These are phyloP conservation scores for Ramaria sp. DNA, from an alignment of 768 basidiomycete genomes.

Conservation along the genomic window DNA sequence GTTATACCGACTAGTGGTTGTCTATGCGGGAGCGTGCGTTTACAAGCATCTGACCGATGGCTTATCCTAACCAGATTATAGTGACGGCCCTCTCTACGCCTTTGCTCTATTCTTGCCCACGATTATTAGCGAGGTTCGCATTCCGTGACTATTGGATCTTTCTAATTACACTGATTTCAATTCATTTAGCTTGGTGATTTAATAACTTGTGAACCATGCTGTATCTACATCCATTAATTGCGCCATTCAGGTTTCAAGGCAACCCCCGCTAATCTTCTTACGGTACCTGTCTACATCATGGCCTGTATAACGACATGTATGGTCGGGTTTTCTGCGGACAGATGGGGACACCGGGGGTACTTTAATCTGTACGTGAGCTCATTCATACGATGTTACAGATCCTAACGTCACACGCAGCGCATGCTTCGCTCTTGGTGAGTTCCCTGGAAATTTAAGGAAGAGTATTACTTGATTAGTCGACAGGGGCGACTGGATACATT, in stretches of 20 bases:
- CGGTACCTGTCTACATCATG: conserved; percentile 64
- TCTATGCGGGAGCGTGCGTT: conserved; percentile 49
- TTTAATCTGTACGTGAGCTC: conserved; percentile 45
- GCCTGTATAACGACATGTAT: conserved; percentile 57
- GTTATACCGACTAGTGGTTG: conserved; percentile 30
- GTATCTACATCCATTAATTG: neutral
- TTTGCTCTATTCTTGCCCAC: conserved; percentile 71
- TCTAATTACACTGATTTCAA: neutral
- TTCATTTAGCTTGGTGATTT: conserved; percentile 6
- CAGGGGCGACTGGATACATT: conserved; percentile 54
- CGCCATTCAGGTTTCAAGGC: conserved; percentile 42
- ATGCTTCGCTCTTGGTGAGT: conserved; percentile 13
- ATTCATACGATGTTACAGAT: neutral
- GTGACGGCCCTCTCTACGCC: conserved; percentile 61
- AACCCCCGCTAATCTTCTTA: conserved; percentile 63
- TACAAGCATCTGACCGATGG: conserved; percentile 7
- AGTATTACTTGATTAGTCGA: neutral
- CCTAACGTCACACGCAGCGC: neutral
- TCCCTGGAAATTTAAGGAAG: neutral
- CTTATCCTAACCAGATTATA: conserved; percentile 7
- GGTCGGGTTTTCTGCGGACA: conserved; percentile 55
- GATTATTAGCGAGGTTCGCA: conserved; percentile 57
- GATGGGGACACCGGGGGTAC: conserved; percentile 44
- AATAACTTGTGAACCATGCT: neutral
- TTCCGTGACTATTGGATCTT: neutral